Evolutionary conservation across 2,329 filamentous ascomycete species (phyloP), one percentile per base, ranked within the genome.

Genomic region (Pseudogymnoascus sp.): DNA sequence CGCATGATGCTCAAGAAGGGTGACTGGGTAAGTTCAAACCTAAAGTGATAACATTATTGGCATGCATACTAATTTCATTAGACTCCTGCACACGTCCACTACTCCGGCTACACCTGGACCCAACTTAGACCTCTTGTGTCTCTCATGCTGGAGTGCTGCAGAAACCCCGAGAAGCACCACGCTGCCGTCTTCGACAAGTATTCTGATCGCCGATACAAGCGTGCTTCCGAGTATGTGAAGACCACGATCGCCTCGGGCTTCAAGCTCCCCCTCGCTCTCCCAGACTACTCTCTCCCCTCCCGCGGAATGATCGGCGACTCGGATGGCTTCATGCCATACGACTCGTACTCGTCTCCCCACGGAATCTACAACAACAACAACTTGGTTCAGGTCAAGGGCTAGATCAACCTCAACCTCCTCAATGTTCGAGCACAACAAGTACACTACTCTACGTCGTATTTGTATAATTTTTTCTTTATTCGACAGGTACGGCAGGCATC

Each of bases 151-250:
- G 91, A 96, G 68, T 97, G 93, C 78, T 96, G 92, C 75, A 86
- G 90, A 64, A 82, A 87, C 62, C 89, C 92, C 5, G 81, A 82
- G 65, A 86, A 87, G 70, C 94, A 99, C 72, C 94, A 99, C 72
- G 77, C 80, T 29, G 90, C 92, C 6, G 88, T 99, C 42, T 97
- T 85, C 72, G 90, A 96, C 62, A 99, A 99, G 76, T 99, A 97
- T 76, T 82, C 85, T 37, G 89, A 95, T 73, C 89, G 87, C 72
- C 86, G 89, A 60, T 97, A 91, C 80, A 95, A 95, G 80, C 83
- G 87, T 61, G 90, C 90, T 8, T 90, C 94, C 15, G 76, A 84
- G 18, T 92, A 89, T 68, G 93, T 96, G 61, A 86, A 92, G 73
- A 80, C 79, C 15, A 88, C 93, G 73, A 79, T 97, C 65, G 76